These are phyloP conservation scores for Saposhnikovia divaricata DNA, from an alignment of 129 eudicot genomes.

Conservation along the genomic window DNA sequence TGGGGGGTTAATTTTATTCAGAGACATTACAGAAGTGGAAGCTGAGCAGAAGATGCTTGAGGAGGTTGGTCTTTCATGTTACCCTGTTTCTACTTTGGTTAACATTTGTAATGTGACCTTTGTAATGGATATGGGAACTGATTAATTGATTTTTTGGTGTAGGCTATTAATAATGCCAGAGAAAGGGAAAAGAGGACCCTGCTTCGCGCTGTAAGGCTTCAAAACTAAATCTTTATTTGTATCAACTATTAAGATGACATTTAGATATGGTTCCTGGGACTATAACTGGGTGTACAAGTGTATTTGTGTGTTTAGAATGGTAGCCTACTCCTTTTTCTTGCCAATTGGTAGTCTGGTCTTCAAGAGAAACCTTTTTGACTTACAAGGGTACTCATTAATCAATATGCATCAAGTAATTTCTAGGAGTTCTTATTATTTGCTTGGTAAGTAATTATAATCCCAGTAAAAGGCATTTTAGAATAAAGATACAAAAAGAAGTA, in stretches of 20 bases:
- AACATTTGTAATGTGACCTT: not conserved
- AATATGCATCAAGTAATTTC: not conserved
- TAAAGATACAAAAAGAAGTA: not conserved
- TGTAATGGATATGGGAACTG: slow-evolving; percentile 1
- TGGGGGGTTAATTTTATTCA: slow-evolving; percentile 17
- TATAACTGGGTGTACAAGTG: not conserved
- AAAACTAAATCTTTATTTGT: not conserved
- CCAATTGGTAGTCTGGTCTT: not conserved
- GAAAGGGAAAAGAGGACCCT: slow-evolving; percentile 90
- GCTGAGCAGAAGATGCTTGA: slow-evolving; percentile 89
- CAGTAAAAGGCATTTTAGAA: not conserved
- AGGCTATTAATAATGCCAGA: slow-evolving; percentile 94
- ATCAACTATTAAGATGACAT: not conserved
- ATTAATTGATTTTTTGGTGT: slow-evolving; percentile 2
- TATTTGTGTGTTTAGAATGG: too few relatives aligned
- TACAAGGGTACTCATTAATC: not conserved
- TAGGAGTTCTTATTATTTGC: not conserved
- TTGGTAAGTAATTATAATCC: not conserved
- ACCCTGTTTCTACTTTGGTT: not conserved
- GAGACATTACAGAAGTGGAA: slow-evolving; percentile 77
- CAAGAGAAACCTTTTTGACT: not conserved
- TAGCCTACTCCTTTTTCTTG: not conserved
- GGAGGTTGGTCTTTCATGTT: slow-evolving; percentile 42
- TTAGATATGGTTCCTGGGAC: not conserved
- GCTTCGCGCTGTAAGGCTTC: slow-evolving; percentile 69